Evolutionary conservation across 345 rosid genomes (phyloP), one percentile per base, ranked within the genome.

Genomic region (Brassica cretica): DNA sequence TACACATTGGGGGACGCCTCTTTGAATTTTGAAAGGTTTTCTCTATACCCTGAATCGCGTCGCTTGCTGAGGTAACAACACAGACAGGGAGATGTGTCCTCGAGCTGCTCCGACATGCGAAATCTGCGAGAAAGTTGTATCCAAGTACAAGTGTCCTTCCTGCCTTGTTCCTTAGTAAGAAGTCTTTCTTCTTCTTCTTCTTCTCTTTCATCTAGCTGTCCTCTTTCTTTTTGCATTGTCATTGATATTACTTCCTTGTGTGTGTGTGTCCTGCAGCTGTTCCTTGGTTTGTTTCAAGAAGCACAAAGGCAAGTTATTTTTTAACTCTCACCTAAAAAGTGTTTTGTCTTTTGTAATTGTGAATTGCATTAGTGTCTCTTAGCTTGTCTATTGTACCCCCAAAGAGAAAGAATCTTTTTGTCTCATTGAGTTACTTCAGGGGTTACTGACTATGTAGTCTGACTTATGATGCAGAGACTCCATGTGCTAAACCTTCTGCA

Each of bases 81-180:
- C 71, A 77, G 58, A 51, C 5, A 1, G 2, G 11, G 11, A 35
- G 66, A 81, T 81, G 84, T 55, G 79, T 73, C 81, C 81, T 27
- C 81, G 76, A 72, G 68, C 76, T 30, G 32, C 82, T 74, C 84
- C 37, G 39, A 82, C 75, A 32, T 90, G 94, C 80, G 78, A 78
- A 83, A 82, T 90, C 32, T 91, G 97, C 82, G 80, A 84, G 18
- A 84, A 83, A 21, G 88, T 87, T 49, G 84, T 65, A 46, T 91
- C 94, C 24, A 90, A 88, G 66, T 92, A 90, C 88, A 92, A 89
- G 85, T 92, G 93, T 78, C 93, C 98, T 3, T 80, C 91, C 25
- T 93, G 96, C 82, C 87, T 87, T 73, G 30, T 70, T 82, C 93
- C 96, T 70, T 90, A 88, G 93, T 92, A 84, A 84, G 94, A 56